Evolutionary conservation across 192 early-diverging fungal genomes (phyloP).

Genomic region (Thamnidium elegans): DNA sequence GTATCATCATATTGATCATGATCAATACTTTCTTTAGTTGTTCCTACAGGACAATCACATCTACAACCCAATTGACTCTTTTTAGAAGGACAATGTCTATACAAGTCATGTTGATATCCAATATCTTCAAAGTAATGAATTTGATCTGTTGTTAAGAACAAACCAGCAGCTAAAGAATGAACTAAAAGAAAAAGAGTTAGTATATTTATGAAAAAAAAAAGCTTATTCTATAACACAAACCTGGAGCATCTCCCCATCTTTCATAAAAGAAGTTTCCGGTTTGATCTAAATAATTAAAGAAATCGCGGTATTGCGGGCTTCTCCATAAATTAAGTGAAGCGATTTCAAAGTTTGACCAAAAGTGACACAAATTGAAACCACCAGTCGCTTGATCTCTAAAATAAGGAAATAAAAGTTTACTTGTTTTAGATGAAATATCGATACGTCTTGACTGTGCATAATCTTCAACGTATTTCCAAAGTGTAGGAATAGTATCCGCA

Average conservation of each 20-base stretch:
- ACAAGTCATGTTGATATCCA: slow-evolving; percentile 65
- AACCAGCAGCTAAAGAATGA: slow-evolving; percentile 62
- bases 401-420: slow-evolving; percentile 32
- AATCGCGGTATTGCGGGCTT: slow-evolving; percentile 53
- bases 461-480: slow-evolving; percentile 48
- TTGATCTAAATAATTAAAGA: slow-evolving; percentile 64
- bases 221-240: slow-evolving; percentile 2
- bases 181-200: slow-evolving; percentile 36
- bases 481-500: slow-evolving; percentile 49
- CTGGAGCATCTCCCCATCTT: slow-evolving; percentile 80
- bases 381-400: slow-evolving; percentile 28
- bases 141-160: slow-evolving; percentile 58
- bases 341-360: slow-evolving; percentile 85
- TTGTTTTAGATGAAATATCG: slow-evolving; percentile 19
- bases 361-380: slow-evolving; percentile 70
- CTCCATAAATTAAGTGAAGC: slow-evolving; percentile 62
- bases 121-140: slow-evolving; percentile 77
- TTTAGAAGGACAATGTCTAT: slow-evolving; percentile 61
- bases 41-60: slow-evolving; percentile 35
- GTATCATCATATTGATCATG: slow-evolving; percentile 34
- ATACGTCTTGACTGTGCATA: slow-evolving; percentile 30
- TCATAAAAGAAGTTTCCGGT: slow-evolving; percentile 76
- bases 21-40: slow-evolving; percentile 31
- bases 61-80: slow-evolving; percentile 28
- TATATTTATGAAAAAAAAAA: not conserved